These are phyloP conservation scores for Acanthamoeba healyi DNA, from an alignment of 208 protist species.

Conservation along the genomic window DNA sequence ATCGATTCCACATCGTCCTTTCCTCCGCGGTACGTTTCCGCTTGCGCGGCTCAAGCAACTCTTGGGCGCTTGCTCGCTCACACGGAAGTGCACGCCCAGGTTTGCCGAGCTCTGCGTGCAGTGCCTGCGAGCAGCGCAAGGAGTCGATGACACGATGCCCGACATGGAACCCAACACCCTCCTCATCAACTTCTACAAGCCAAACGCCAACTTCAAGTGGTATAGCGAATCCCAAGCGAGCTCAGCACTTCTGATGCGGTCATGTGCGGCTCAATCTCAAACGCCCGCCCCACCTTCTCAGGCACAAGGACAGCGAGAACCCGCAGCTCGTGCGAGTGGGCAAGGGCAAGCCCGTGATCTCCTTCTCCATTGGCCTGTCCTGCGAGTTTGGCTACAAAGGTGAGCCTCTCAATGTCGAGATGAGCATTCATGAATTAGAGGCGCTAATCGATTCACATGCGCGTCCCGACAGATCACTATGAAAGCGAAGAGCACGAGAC, in stretches of 20 bases:
- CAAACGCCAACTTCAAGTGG: conserved; percentile 46
- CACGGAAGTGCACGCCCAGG: background rate
- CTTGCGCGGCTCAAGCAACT: background rate
- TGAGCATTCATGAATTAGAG: background rate
- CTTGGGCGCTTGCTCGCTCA: background rate
- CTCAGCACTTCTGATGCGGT: background rate
- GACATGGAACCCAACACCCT: conserved; percentile 27
- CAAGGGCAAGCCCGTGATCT: conserved; percentile 45
- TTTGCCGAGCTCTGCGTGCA: conserved; percentile 18
- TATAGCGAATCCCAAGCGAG: background rate
- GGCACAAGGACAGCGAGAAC: conserved; percentile 71
- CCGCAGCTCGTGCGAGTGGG: conserved; percentile 31
- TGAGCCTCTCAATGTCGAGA: background rate
- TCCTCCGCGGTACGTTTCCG: background rate
- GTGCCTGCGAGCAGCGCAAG: conserved; percentile 16
- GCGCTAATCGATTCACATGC: background rate
- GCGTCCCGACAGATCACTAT: conserved; percentile 2
- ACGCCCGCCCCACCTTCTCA: no score
- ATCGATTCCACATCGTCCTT: conserved; percentile 53
- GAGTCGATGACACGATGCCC: conserved; percentile 21
- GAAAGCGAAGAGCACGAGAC: conserved; percentile 30
- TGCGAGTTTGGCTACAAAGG: conserved; percentile 65
- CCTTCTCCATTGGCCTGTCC: conserved; percentile 49
- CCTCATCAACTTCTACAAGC: conserved; percentile 57
- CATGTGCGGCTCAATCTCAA: background rate